These are phyloP conservation scores for Dactylellina cionopaga DNA, from an alignment of 2,329 filamentous ascomycete genomes.

Conservation along the genomic window DNA sequence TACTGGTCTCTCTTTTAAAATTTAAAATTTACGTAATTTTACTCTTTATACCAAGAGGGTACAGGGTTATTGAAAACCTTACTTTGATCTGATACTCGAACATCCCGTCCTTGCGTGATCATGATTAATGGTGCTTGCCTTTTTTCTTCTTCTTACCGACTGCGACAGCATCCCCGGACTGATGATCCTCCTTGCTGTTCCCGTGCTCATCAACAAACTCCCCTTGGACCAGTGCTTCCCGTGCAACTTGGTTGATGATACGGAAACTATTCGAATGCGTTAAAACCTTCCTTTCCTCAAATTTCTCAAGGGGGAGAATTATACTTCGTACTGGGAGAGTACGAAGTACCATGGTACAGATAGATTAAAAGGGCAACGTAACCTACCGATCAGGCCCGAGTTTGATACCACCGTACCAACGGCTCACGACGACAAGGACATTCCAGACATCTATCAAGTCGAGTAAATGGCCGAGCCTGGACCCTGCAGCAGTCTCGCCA, in stretches of 20 bases:
- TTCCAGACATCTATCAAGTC: constrained; percentile 95
- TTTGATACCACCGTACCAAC: constrained; percentile 94
- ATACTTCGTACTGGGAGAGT: background rate
- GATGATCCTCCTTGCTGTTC: constrained; percentile 24
- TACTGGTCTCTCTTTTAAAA: no score
- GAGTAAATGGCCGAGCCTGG: constrained; percentile 85
- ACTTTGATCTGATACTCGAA: background rate
- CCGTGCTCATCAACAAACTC: constrained; percentile 48
- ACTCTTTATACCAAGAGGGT: no score
- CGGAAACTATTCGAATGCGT: constrained; percentile 39
- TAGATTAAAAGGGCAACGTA: background rate
- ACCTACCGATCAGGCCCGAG: constrained; percentile 78
- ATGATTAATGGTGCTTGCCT: constrained; percentile 42
- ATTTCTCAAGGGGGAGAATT: background rate
- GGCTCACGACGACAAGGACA: constrained; percentile 87
- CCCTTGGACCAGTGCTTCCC: constrained; percentile 42
- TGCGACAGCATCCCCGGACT: constrained; percentile 17
- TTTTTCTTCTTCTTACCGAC: constrained; percentile 48
- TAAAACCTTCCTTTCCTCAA: background rate
- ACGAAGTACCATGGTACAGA: background rate
- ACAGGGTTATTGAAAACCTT: no score
- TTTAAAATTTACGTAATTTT: background rate
- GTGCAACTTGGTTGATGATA: constrained; percentile 51
- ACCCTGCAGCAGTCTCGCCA: constrained; percentile 90
- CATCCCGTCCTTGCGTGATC: background rate